Base-by-base conservation (phyloP, 2,329 filamentous ascomycete genomes). In the Sclerotinia spermophila region DNA sequence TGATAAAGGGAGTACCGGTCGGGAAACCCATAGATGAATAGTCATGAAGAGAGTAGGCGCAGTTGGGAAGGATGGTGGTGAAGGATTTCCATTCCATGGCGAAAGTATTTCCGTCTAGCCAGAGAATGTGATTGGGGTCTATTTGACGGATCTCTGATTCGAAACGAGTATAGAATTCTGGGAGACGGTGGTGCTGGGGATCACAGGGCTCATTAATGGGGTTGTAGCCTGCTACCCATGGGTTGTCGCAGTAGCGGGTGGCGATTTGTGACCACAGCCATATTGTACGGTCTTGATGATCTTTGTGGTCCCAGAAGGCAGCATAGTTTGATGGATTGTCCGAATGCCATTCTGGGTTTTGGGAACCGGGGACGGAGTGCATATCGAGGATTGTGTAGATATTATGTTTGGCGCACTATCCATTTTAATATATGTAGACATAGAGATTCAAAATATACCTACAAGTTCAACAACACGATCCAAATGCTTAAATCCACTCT, bases 41-140 rank as follows among this genome's bases (percentile, higher is more conserved):
- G 73, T 87, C 86, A 74, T 87, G 86, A 58, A 85, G 80, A 6
- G 83, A 81, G 74, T 87, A 87, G 0, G 86, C 85, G 2, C 81
- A 79, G 72, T 85, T 85, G 0, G 84, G 83, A 0, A 86, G 77
- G 0, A 81, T 77, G 5, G 80, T 74, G 7, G 80, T 77, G 69
- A 84, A 84, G 10, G 77, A 79, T 19, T 79, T 79, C 74, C 83
- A 84, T 74, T 87, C 84, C 79, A 85, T 85, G 27, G 84, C 81
- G 70, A 85, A 87, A 0, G 85, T 86, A 77, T 86, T 86, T 11
- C 84, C 84, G 65, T 86, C 84, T 15, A 85, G 77, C 72, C 82
- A 85, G 35, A 85, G 79, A 71, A 86, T 85, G 68, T 86, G 84
- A 30, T 85, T 78, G 0, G 83, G 80, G 62, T 84, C 83, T 5